Evolutionary conservation across 495 filamentous ascomycete genomes (phyloP).

Genomic region (Penicillium angulare): DNA sequence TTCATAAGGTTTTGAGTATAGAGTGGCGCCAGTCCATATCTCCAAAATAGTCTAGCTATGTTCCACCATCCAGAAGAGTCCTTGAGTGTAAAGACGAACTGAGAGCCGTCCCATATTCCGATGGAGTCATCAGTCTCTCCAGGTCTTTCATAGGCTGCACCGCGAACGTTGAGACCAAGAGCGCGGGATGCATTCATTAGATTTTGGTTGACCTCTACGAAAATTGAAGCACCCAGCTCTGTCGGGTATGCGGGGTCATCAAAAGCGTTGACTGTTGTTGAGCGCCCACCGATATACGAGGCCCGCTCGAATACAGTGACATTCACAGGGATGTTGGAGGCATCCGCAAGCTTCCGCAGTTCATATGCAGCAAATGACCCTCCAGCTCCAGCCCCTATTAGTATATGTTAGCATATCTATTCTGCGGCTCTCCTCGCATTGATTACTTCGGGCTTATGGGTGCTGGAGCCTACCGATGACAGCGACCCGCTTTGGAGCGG

Average conservation of each 20-base stretch:
- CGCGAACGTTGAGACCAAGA: conserved; percentile 60
- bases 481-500: conserved; percentile 40
- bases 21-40: conserved; percentile 79
- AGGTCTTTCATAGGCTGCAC: conserved; percentile 30
- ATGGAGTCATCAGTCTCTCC: conserved; percentile 48
- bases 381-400: conserved; percentile 81
- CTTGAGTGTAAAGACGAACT: conserved; percentile 67
- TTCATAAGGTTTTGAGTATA: conserved; percentile 72
- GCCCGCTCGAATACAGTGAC: conserved; percentile 89
- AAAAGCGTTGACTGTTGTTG: conserved; percentile 82
- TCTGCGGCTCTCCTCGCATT: not conserved
- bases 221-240: conserved; percentile 90
- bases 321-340: conserved; percentile 55
- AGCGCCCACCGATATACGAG: conserved; percentile 78
- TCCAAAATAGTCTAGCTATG: conserved; percentile 73
- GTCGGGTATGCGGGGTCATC: conserved; percentile 67
- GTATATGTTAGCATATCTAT: not conserved
- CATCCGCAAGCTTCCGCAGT: conserved; percentile 64
- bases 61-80: conserved; percentile 73
- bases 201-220: conserved; percentile 83
- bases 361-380: conserved; percentile 87
- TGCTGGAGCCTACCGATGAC: conserved; percentile 39
- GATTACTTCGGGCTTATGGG: not conserved
- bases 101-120: conserved; percentile 82
- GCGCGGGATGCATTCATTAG: conserved; percentile 70